Conservation (phyloP, 306 rosid species). For the Rubus parviflorus region DNA sequence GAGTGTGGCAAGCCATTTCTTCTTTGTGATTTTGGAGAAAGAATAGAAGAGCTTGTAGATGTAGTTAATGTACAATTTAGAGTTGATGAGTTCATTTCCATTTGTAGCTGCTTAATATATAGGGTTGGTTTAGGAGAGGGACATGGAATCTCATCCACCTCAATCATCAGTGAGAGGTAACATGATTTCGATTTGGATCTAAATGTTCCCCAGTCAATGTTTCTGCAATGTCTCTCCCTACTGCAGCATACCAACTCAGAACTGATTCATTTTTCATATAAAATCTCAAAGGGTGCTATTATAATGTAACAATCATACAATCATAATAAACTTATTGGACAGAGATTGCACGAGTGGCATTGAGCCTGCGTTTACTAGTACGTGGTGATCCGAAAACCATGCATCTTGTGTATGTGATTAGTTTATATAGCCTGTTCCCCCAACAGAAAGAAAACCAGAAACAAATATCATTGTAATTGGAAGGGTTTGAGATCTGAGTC, state of each 20-base stretch:
- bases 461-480: background rate
- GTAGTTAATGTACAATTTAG: slow-evolving; percentile 3
- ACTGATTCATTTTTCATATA: background rate
- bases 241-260: slow-evolving; percentile 31
- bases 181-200: slow-evolving; percentile 30
- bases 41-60: slow-evolving; percentile 2
- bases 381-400: background rate
- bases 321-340: background rate
- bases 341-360: background rate
- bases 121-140: slow-evolving; percentile 11
- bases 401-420: background rate
- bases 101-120: slow-evolving; percentile 2
- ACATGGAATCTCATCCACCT: slow-evolving; percentile 31
- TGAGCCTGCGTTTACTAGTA: background rate
- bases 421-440: background rate
- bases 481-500: background rate
- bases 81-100: background rate
- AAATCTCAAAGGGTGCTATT: background rate
- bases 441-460: background rate
- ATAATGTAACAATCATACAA: background rate
- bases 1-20: slow-evolving; percentile 25
- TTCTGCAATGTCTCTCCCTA: slow-evolving; percentile 25
- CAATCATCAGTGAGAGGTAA: slow-evolving; percentile 11
- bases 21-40: background rate
- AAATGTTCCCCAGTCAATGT: slow-evolving; percentile 15